Percentiles rank a stretch among this genome's conserved stretches.
These are phyloP conservation scores for Mallotus japonicus DNA, from an alignment of 441 rosid species.

Conservation along the genomic window DNA sequence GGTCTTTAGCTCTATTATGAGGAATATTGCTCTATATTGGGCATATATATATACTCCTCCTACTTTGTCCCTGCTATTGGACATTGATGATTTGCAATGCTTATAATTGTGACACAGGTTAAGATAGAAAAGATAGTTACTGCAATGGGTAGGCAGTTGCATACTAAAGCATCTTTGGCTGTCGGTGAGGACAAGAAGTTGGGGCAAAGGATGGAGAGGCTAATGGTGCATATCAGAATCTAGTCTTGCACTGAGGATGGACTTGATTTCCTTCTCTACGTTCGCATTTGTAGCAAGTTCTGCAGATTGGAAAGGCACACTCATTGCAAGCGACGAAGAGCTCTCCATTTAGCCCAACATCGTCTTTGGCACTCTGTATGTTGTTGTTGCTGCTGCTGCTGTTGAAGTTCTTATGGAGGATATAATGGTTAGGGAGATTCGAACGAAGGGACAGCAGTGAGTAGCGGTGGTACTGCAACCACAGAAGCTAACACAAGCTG, in stretches of 20 bases:
- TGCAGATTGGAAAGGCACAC: no score
- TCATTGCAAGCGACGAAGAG: no score
- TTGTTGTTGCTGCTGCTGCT: no score
- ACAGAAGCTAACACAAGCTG: conserved; percentile 39
- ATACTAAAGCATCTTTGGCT: conserved; percentile 52
- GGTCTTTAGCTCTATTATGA: not conserved
- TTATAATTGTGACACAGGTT: conserved; percentile 47
- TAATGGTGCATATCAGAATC: not conserved
- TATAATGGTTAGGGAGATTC: no score
- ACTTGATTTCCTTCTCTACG: no score
- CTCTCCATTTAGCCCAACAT: conserved; percentile 17
- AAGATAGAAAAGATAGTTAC: conserved; percentile 74
- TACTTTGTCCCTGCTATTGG: not conserved
- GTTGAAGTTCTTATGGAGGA: no score
- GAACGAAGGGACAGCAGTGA: not conserved
- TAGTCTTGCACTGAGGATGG: no score
- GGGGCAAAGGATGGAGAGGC: conserved; percentile 3
- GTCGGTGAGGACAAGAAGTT: conserved; percentile 37
- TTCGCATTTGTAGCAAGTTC: no score
- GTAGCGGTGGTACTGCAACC: conserved; percentile 26
- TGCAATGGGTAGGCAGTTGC: conserved; percentile 84
- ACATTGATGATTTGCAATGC: conserved; percentile 13
- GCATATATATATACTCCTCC: no score
- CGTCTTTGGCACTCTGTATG: conserved; percentile 20
- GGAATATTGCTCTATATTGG: not conserved